Conservation (phyloP, 2,329 filamentous ascomycete species). For the Exserohilum rostratum region DNA sequence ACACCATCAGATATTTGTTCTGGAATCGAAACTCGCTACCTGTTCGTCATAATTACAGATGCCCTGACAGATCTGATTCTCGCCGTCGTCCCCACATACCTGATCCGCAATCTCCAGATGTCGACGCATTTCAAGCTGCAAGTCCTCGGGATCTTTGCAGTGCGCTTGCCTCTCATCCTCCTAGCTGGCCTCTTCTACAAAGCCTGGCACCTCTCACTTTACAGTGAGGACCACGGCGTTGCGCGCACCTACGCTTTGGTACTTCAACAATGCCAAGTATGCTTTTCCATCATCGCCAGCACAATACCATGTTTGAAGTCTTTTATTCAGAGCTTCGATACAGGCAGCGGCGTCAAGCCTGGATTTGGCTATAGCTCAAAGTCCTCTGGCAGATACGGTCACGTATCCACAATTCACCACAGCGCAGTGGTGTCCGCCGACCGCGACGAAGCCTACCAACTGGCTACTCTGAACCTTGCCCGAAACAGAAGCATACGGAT, state of each 20-base stretch:
- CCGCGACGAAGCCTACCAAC: neutral
- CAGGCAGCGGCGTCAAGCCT: neutral
- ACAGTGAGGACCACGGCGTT: neutral
- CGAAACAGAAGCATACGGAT: neutral
- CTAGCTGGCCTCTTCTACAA: conserved; percentile 4
- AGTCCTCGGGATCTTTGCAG: conserved; percentile 33
- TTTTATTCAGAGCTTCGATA: neutral
- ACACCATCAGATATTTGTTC: conserved; percentile 20
- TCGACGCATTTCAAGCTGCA: conserved; percentile 29
- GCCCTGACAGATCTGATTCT: conserved; percentile 31
- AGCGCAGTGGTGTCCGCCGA: neutral
- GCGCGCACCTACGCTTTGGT: neutral
- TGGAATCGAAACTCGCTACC: conserved; percentile 24
- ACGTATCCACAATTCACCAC: neutral
- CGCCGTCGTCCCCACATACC: conserved; percentile 26
- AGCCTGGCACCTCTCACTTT: neutral
- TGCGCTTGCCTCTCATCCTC: conserved; percentile 26
- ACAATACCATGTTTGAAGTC: neutral
- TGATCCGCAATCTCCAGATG: conserved; percentile 39
- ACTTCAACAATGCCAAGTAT: neutral
- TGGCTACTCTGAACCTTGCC: neutral
- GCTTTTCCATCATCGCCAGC: neutral
- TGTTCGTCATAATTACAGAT: conserved; percentile 26
- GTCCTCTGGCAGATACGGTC: neutral
- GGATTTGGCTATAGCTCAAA: neutral